Percentiles rank a stretch among this genome's conserved stretches.
Evolutionary conservation across 495 filamentous ascomycete species (phyloP).

Genomic region (Rostrohypoxylon terebratum): DNA sequence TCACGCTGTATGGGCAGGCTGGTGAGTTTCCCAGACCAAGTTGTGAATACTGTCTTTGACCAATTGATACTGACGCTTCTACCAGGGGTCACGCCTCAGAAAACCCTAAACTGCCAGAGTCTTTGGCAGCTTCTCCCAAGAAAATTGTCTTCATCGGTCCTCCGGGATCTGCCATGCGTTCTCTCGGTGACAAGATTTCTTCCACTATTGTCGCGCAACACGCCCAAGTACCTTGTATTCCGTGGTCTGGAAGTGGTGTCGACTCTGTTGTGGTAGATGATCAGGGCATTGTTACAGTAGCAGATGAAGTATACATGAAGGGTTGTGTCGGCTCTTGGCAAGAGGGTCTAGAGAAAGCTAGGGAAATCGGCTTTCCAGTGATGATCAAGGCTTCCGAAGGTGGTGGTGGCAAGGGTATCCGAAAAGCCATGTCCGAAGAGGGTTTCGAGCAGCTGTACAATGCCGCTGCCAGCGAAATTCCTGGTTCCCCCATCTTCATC

Average conservation of each 20-base stretch:
- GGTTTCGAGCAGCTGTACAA: slow-evolving; percentile 88
- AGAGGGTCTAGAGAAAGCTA: slow-evolving; percentile 88
- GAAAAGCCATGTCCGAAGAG: slow-evolving; percentile 89
- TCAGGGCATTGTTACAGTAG: slow-evolving; percentile 90
- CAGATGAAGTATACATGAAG: slow-evolving; percentile 85
- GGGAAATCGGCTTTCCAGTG: slow-evolving; percentile 94
- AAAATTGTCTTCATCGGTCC: slow-evolving; percentile 99
- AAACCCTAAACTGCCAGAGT: slow-evolving; percentile 97
- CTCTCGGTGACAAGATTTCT: slow-evolving; percentile 98
- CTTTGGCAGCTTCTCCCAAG: slow-evolving; percentile 92
- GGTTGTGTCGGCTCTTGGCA: slow-evolving; percentile 89
- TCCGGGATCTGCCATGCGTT: slow-evolving; percentile 97
- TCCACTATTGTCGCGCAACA: slow-evolving; percentile 99
- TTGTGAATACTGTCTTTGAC: slow-evolving; percentile 15
- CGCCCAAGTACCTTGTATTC: slow-evolving; percentile 95
- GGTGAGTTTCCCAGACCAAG: slow-evolving; percentile 66
- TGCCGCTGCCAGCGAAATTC: slow-evolving; percentile 95
- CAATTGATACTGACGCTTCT: slow-evolving; percentile 22
- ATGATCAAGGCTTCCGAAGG: slow-evolving; percentile 99
- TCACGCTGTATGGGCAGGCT: slow-evolving; percentile 99
- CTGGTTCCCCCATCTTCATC: slow-evolving; percentile 99
- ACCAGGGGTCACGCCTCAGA: slow-evolving; percentile 96
- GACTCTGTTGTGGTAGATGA: slow-evolving; percentile 81
- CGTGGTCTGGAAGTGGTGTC: slow-evolving; percentile 96
- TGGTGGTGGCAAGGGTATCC: slow-evolving; percentile 99